Conservation (phyloP, 148 eudicot genomes). For the Silene uniflora region DNA sequence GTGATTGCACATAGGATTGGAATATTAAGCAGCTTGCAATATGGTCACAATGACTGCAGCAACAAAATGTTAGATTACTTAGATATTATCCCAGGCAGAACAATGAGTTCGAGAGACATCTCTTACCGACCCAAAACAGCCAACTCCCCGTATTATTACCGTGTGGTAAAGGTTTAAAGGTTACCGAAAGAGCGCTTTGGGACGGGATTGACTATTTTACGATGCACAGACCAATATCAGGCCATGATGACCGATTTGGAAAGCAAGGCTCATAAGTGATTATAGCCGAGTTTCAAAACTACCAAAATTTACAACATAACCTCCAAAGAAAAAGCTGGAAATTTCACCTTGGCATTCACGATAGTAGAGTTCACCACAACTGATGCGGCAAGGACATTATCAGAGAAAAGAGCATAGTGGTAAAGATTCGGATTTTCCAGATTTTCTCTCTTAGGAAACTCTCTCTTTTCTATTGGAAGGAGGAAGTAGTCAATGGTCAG, state of each 20-base stretch:
- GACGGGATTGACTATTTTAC: no score
- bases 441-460: conserved; percentile 68
- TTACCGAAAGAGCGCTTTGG: no score
- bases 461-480: conserved; percentile 58
- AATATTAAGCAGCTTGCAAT: neutral
- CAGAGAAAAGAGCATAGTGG: conserved; percentile 91
- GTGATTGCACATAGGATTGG: neutral
- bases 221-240: no score
- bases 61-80: neutral
- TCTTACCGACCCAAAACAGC: neutral
- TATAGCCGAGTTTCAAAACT: neutral
- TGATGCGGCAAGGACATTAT: conserved; percentile 89
- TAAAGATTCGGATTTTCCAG: conserved; percentile 61
- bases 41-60: neutral
- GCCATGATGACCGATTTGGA: no score
- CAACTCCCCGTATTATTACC: no score
- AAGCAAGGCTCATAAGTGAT: neutral
- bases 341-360: conserved; percentile 64
- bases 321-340: neutral
- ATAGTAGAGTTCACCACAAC: conserved; percentile 85
- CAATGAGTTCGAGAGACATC: neutral
- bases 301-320: neutral
- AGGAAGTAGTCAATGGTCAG: conserved; percentile 74
- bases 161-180: no score
- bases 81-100: neutral